Evolutionary conservation across 306 rosid species (phyloP).

Genomic region (Calophaca sinica): DNA sequence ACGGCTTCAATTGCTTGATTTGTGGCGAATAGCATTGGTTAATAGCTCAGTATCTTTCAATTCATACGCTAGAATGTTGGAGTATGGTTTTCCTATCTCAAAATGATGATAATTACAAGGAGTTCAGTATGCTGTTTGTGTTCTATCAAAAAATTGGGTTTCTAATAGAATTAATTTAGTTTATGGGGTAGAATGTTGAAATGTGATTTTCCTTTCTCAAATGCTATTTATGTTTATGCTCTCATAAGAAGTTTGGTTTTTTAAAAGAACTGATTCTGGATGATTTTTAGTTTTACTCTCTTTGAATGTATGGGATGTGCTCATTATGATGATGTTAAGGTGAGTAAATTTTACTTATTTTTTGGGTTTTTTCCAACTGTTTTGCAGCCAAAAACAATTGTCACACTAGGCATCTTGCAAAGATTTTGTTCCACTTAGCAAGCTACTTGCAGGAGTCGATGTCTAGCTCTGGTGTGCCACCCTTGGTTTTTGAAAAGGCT

Average conservation of each 20-base stretch:
- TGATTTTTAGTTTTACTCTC: constrained; percentile 30
- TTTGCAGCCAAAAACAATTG: constrained; percentile 81
- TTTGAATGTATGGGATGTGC: constrained; percentile 7
- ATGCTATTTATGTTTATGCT: constrained; percentile 24
- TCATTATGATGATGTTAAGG: constrained; percentile 18
- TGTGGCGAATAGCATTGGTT: not conserved
- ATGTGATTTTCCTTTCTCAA: constrained; percentile 2
- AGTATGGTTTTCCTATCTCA: not conserved
- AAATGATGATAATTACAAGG: constrained; percentile 23
- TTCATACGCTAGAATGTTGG: constrained; percentile 26
- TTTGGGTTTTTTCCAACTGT: not conserved
- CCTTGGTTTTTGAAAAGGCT: constrained; percentile 76
- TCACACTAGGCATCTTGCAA: constrained; percentile 87
- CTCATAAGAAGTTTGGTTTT: not conserved
- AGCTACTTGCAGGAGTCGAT: constrained; percentile 81
- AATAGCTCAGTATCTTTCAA: constrained; percentile 1
- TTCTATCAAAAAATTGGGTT: not conserved
- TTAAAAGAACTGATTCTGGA: not conserved
- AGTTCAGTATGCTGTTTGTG: constrained; percentile 33
- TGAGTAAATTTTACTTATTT: too few relatives aligned
- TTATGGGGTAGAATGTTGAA: constrained; percentile 32
- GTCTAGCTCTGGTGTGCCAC: constrained; percentile 67
- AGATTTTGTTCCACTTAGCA: constrained; percentile 87
- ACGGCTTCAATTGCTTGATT: constrained; percentile 34
- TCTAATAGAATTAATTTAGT: not conserved